Conservation (phyloP, 305 asterid genomes). For the Fraxinus ornus region DNA sequence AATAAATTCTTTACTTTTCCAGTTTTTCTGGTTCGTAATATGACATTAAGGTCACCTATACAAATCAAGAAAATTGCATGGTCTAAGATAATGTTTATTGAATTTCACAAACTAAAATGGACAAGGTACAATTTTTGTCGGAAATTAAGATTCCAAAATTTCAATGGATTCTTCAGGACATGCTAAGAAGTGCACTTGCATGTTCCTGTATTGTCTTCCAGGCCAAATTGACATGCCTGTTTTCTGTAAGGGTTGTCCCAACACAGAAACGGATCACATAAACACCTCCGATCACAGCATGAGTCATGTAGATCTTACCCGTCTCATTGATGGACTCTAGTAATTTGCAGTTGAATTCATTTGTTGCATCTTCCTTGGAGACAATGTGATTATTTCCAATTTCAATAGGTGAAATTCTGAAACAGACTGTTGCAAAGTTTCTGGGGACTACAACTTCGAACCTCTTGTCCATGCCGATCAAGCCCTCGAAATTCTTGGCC, state of each 20-base stretch:
- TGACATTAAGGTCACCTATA: neutral
- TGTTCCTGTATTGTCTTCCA: constrained; percentile 73
- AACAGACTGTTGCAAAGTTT: constrained; percentile 66
- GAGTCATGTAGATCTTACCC: constrained; percentile 70
- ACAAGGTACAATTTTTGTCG: neutral
- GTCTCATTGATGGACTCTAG: constrained; percentile 59
- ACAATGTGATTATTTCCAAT: constrained; percentile 26
- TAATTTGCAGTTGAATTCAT: constrained; percentile 43
- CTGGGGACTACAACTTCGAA: constrained; percentile 76
- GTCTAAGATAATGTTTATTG: neutral
- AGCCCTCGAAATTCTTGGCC: constrained; percentile 65
- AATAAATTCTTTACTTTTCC: neutral
- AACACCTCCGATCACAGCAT: constrained; percentile 64
- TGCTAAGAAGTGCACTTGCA: constrained; percentile 45
- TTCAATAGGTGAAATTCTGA: constrained; percentile 48
- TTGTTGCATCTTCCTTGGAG: constrained; percentile 40
- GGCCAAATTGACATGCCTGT: constrained; percentile 56
- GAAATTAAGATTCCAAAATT: neutral
- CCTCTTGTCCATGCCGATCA: constrained; percentile 55
- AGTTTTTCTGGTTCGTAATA: neutral
- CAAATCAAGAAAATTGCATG: neutral
- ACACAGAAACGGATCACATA: constrained; percentile 59
- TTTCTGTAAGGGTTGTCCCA: constrained; percentile 58
- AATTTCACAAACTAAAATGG: constrained; percentile 19
- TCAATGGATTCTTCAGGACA: constrained; percentile 22